Percentiles rank a stretch among this genome's conserved stretches.
Evolutionary conservation across 2,329 filamentous ascomycete species (phyloP).

Genomic region (Venturia oleaginea): DNA sequence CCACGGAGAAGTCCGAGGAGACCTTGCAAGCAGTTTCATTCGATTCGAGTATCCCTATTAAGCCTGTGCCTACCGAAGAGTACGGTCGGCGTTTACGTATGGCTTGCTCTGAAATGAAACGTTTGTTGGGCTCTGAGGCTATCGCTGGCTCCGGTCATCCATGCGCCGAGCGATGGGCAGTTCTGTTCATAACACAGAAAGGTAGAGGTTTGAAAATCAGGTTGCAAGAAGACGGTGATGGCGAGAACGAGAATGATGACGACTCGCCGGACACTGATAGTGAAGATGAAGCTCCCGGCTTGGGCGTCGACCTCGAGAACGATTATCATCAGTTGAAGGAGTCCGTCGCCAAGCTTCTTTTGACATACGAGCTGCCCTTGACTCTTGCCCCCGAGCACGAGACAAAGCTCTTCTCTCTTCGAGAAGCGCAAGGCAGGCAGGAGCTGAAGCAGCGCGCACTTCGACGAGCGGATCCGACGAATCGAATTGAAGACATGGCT

Average conservation of each 20-base stretch:
- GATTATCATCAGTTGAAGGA: constrained; percentile 75
- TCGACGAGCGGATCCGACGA: constrained; percentile 9
- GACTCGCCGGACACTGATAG: constrained; percentile 41
- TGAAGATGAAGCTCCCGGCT: constrained; percentile 34
- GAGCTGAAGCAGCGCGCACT: constrained; percentile 2
- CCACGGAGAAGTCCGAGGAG: constrained; percentile 19
- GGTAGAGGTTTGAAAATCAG: constrained; percentile 60
- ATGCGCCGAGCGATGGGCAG: constrained; percentile 73
- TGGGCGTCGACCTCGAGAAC: constrained; percentile 55
- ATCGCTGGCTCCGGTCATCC: constrained; percentile 64
- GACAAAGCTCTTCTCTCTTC: constrained; percentile 59
- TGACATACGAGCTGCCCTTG: constrained; percentile 73
- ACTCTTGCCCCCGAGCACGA: constrained; percentile 51
- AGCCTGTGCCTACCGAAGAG: constrained; percentile 25
- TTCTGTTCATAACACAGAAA: constrained; percentile 68
- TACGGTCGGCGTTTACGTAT: constrained; percentile 48
- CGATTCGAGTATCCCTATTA: constrained; percentile 14
- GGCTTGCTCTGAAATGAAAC: constrained; percentile 62
- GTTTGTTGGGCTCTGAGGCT: constrained; percentile 54
- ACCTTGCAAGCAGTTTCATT: constrained; percentile 18
- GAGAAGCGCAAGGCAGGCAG: constrained; percentile 43
- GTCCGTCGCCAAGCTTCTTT: constrained; percentile 69
- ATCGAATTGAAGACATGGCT: constrained; percentile 24
- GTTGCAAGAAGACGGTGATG: constrained; percentile 62
- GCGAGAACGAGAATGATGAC: constrained; percentile 55